These are phyloP conservation scores for Leishmania tropica DNA, from an alignment of 208 protist genomes.

Conservation along the genomic window DNA sequence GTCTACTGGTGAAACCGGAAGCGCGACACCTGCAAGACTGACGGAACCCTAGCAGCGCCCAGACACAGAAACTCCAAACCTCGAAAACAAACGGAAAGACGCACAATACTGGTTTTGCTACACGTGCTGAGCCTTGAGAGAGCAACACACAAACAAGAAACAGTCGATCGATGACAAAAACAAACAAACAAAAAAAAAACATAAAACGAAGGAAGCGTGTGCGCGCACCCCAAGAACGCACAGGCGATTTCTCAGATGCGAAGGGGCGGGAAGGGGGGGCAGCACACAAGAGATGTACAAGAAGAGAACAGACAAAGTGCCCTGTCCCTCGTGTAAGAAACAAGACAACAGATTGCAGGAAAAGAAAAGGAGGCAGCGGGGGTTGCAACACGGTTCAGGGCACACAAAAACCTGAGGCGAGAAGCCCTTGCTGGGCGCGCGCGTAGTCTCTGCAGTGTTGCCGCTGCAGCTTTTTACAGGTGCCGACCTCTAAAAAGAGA, in stretches of 20 bases:
- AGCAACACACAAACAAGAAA: not conserved
- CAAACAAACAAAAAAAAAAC: not conserved
- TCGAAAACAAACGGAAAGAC: no score
- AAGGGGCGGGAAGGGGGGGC: no score
- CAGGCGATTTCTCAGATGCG: no score
- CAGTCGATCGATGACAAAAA: no score
- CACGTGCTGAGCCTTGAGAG: no score
- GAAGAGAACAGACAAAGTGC: not conserved
- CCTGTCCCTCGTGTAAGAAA: not conserved
- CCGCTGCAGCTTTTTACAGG: not conserved
- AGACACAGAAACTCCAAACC: no score
- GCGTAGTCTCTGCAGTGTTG: not conserved
- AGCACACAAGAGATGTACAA: not conserved
- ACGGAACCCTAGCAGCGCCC: not conserved
- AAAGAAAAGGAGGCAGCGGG: not conserved
- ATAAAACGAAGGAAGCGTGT: not conserved
- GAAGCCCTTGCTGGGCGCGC: not conserved
- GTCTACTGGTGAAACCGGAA: no score
- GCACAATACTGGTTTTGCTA: no score
- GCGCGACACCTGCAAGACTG: not conserved
- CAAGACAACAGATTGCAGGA: not conserved
- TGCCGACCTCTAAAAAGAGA: not conserved
- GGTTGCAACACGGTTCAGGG: not conserved
- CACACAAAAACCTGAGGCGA: not conserved
- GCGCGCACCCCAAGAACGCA: no score